These are phyloP conservation scores for Kodamaea alishanica DNA, from an alignment of 1,139 yeast genomes.

Conservation along the genomic window DNA sequence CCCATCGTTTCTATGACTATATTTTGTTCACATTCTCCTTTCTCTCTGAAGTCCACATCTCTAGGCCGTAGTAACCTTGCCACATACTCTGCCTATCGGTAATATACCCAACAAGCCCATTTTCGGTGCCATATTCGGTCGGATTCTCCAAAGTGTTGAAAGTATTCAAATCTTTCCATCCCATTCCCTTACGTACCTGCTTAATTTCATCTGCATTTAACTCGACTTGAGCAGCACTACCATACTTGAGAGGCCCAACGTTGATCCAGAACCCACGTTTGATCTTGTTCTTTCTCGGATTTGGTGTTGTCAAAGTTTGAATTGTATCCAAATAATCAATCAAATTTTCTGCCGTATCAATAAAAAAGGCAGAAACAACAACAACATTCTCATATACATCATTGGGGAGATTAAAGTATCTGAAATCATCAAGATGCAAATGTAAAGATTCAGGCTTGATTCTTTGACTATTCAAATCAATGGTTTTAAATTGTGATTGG, in stretches of 20 bases:
- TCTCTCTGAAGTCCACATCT: constrained; percentile 41
- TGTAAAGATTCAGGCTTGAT: constrained; percentile 45
- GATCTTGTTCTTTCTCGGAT: constrained; percentile 21
- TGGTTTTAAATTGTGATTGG: constrained; percentile 51
- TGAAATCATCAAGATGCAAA: constrained; percentile 64
- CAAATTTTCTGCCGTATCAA: constrained; percentile 84
- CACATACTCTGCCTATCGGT: constrained; percentile 65
- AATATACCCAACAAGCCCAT: constrained; percentile 44
- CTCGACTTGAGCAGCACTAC: constrained; percentile 80
- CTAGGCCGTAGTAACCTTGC: constrained; percentile 73
- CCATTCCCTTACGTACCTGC: constrained; percentile 47
- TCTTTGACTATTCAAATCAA: constrained; percentile 30
- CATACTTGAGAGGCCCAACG: constrained; percentile 84
- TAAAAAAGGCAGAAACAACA: constrained; percentile 68
- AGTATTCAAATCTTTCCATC: constrained; percentile 58
- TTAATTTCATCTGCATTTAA: constrained; percentile 62
- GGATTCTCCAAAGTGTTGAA: constrained; percentile 30
- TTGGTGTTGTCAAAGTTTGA: constrained; percentile 40
- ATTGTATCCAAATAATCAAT: constrained; percentile 68
- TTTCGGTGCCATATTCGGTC: constrained; percentile 6
- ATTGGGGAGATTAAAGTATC: constrained; percentile 37
- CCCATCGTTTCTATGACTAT: no score
- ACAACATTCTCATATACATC: constrained; percentile 46
- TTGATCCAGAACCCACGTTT: constrained; percentile 70
- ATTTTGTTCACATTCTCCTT: constrained; percentile 18